Evolutionary conservation across 768 basidiomycete species (phyloP).

Genomic region (Tricholoma sp.): DNA sequence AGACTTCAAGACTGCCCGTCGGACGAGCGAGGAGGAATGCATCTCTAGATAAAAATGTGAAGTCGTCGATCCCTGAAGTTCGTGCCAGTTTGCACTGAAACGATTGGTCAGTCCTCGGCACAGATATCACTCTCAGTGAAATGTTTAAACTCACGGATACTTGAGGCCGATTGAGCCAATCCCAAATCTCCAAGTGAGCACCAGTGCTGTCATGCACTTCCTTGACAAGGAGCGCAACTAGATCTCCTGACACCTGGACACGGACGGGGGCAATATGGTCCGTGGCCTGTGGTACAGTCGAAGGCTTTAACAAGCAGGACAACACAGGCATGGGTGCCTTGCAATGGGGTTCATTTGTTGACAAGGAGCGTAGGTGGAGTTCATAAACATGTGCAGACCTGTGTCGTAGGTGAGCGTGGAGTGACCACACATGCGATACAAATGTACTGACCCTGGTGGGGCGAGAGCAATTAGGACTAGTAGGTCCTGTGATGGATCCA

Average conservation of each 20-base stretch:
- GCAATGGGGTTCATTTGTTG: conserved; percentile 47
- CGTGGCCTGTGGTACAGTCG: conserved; percentile 18
- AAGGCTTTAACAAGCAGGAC: conserved; percentile 31
- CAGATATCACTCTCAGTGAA: background rate
- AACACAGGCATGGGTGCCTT: conserved; percentile 34
- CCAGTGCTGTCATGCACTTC: conserved; percentile 35
- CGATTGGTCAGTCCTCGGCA: background rate
- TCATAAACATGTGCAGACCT: conserved; percentile 42
- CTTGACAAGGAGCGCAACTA: conserved; percentile 46
- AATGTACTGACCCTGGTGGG: conserved; percentile 31
- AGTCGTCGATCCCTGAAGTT: conserved; percentile 45
- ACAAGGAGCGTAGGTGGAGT: conserved; percentile 45
- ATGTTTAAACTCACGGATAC: conserved; percentile 31
- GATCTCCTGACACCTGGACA: conserved; percentile 40
- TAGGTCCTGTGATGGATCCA: conserved; percentile 52
- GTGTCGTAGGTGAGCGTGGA: background rate
- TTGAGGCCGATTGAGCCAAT: conserved; percentile 37
- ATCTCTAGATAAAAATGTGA: conserved; percentile 41
- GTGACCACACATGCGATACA: background rate
- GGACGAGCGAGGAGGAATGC: conserved; percentile 45
- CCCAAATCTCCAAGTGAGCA: conserved; percentile 48
- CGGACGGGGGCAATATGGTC: conserved; percentile 35
- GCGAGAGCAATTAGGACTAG: conserved; percentile 45
- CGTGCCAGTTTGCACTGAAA: conserved; percentile 37
- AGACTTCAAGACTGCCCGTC: conserved; percentile 44